These are phyloP conservation scores for Sphenostylis stenocarpa DNA, from an alignment of 306 rosid genomes.

Conservation along the genomic window DNA sequence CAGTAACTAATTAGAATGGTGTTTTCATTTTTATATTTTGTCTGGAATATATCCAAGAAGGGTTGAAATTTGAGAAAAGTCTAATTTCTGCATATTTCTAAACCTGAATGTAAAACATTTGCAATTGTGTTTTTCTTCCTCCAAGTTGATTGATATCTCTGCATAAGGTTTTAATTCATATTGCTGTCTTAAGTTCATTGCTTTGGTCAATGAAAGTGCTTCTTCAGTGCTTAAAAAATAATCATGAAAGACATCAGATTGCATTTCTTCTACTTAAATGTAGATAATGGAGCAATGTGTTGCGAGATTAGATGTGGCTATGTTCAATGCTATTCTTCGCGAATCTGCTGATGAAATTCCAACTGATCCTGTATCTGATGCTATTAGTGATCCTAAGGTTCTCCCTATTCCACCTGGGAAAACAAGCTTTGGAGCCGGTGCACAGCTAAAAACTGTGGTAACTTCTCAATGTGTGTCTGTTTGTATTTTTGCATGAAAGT, in stretches of 20 bases:
- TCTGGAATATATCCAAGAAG: not conserved
- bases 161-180: not conserved
- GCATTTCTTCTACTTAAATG: conserved; percentile 15
- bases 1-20: not conserved
- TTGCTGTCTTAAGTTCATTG: not conserved
- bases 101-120: not conserved
- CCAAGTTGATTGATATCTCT: not conserved
- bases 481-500: not conserved
- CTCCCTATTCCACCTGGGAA: conserved; percentile 73
- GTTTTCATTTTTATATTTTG: not conserved
- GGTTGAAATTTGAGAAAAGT: not conserved
- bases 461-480: not conserved
- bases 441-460: conserved; percentile 79
- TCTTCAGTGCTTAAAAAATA: not conserved
- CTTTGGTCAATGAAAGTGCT: conserved; percentile 2
- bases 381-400: conserved; percentile 73
- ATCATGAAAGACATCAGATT: conserved; percentile 17
- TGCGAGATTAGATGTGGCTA: conserved; percentile 83
- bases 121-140: not conserved
- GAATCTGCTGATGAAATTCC: conserved; percentile 79
- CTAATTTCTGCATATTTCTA: not conserved
- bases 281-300: conserved; percentile 90
- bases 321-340: conserved; percentile 92
- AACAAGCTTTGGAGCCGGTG: conserved; percentile 84
- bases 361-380: conserved; percentile 82